Evolutionary conservation across 148 eudicot genomes (phyloP), one percentile per base, ranked within the genome.

Genomic region (Nepenthes gracilis): DNA sequence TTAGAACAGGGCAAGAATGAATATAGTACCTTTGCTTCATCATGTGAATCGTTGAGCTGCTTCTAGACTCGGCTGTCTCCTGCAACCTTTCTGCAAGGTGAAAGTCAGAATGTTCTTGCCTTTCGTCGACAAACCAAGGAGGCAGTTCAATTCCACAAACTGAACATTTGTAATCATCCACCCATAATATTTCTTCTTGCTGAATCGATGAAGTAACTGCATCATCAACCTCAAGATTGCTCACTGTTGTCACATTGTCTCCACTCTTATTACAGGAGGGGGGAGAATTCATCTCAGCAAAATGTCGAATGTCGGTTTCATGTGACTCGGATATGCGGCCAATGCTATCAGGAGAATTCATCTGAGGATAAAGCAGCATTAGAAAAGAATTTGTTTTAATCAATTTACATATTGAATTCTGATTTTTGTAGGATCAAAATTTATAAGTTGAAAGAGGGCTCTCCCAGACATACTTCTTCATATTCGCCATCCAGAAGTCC

Each of bases 91-190:
- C 76, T 49, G 98, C 98, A 52, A 85, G 73, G 79, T 93, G 98
- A 59, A 82, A 88, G 72, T 93, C 98, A 6, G 74, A 71, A 76
- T 93, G 98, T 75, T 93, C 98, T 82, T 88, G 96, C 72, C 98
- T 84, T 69, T 93, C 98, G 71, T 84, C 77, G 53, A 74, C 62
- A 72, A 93, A 88, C 53, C 72, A 82, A 12, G 81, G 80, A 75
- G 98, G 98, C 81, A 93, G 48, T 70, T 88, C 96, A 57, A 75
- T 69, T 35, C 96, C 96, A 75, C 98, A 93, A 40, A 82, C 57
- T 1, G 80, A 81, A 63, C 98, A 93, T 70, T 86, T 85, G 70
- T 88, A 93, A 54, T 71, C 95, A 53, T 93, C 83, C 66, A 93
- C 72, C 98, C 98, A 88, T 35, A 69, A 47, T 23, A 67, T 63